Percentiles rank a stretch among this genome's conserved stretches.
These are phyloP conservation scores for Parafenestella ontariensis DNA, from an alignment of 2,329 filamentous ascomycete genomes.

Conservation along the genomic window DNA sequence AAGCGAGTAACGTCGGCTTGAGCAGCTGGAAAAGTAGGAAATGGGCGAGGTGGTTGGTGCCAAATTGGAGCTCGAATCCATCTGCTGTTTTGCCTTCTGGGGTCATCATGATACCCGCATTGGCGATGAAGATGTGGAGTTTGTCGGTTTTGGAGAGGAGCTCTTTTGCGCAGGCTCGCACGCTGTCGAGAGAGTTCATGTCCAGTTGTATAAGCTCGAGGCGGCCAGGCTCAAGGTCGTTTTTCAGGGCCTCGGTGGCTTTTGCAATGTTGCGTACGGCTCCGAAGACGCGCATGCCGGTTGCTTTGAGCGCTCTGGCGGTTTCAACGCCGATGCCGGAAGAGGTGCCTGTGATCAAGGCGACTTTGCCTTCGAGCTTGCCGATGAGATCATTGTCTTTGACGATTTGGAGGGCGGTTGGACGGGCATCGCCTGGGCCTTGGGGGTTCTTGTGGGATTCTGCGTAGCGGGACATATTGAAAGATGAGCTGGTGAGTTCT, in stretches of 20 bases:
- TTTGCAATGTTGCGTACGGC: slow-evolving; percentile 55
- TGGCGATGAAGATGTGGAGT: slow-evolving; percentile 53
- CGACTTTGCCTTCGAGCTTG: slow-evolving; percentile 34
- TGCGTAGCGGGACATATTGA: not conserved
- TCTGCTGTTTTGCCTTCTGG: slow-evolving; percentile 45
- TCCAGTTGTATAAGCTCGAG: slow-evolving; percentile 47
- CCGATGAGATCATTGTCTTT: slow-evolving; percentile 46
- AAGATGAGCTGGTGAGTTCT: not conserved
- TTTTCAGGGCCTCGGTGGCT: slow-evolving; percentile 27
- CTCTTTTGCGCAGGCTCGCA: slow-evolving; percentile 26
- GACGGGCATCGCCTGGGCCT: slow-evolving; percentile 50
- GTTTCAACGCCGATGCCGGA: slow-evolving; percentile 36
- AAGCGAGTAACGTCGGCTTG: slow-evolving; percentile 47
- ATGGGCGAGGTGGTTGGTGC: slow-evolving; percentile 57
- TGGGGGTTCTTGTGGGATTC: slow-evolving; percentile 14
- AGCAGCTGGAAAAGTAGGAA: slow-evolving; percentile 55
- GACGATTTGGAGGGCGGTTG: slow-evolving; percentile 52
- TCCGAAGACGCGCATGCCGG: slow-evolving; percentile 54
- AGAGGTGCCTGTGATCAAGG: slow-evolving; percentile 33
- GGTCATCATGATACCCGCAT: slow-evolving; percentile 56
- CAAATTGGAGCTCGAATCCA: slow-evolving; percentile 50
- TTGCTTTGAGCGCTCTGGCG: slow-evolving; percentile 50
- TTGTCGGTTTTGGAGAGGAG: slow-evolving; percentile 23
- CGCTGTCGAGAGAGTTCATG: slow-evolving; percentile 23
- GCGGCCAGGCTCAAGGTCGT: slow-evolving; percentile 26